A percentile compares a stretch with the other conserved stretches of the same genome.
Conservation (phyloP, 1,284 basidiomycete genomes). For the Sanghuangporus baumii region DNA sequence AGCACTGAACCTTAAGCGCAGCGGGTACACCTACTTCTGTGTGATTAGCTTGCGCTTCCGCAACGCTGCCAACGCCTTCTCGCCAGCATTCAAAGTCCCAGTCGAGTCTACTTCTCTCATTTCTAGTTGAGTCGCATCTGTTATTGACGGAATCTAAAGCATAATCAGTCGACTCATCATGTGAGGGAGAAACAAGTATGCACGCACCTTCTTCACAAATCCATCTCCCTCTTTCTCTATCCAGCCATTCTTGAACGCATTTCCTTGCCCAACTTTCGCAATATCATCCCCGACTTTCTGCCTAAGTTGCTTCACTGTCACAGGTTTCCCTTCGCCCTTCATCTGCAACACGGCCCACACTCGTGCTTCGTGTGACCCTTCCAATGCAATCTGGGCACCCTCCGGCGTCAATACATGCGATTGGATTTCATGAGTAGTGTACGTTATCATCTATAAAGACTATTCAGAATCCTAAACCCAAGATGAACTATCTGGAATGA, state of each 20-base stretch:
- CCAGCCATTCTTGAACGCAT: conserved; percentile 98
- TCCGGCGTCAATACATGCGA: conserved; percentile 75
- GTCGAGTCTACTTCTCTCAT: conserved; percentile 71
- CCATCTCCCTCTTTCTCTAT: conserved; percentile 88
- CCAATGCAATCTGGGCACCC: conserved; percentile 69
- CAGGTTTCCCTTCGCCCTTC: conserved; percentile 62
- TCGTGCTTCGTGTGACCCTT: conserved; percentile 91
- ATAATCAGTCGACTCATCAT: conserved; percentile 2
- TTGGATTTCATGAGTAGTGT: conserved; percentile 73
- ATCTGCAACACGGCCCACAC: conserved; percentile 82
- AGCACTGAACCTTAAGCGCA: conserved; percentile 13
- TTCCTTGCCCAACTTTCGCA: conserved; percentile 87
- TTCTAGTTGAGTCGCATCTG: conserved; percentile 72
- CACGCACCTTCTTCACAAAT: conserved; percentile 65
- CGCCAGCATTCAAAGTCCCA: conserved; percentile 65
- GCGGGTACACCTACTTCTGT: conserved; percentile 47
- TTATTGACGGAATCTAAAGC: conserved; percentile 52
- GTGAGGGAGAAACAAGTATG: background rate
- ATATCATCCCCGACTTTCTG: conserved; percentile 75
- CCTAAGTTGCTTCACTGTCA: conserved; percentile 67
- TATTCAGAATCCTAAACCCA: conserved; percentile 13
- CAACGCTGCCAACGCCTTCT: conserved; percentile 80
- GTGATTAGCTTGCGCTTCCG: conserved; percentile 86
- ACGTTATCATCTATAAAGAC: conserved; percentile 71
- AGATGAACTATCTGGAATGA: background rate